Base-by-base conservation (phyloP, 31 red algal species). In the Endocladia muricata region DNA sequence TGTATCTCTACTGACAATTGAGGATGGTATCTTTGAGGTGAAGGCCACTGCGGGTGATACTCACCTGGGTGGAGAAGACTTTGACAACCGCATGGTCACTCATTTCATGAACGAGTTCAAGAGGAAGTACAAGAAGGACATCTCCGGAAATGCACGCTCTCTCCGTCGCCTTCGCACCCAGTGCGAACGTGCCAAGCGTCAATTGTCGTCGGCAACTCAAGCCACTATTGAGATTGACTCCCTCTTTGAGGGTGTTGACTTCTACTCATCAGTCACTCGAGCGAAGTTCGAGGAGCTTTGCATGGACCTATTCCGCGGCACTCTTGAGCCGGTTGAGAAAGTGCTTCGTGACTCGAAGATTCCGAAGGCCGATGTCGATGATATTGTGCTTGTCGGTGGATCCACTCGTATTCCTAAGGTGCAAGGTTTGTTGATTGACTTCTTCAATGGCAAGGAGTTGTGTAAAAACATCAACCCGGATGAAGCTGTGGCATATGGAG, bases 21-120 rank as follows among this genome's bases (percentile, higher is more conserved):
- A 99, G 43, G 91, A 95, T 75, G 97, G 97, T 77, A 91, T 99
- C 54, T 99, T 99, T 63, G 97, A 99, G 76, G 97, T 99, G 76
- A 90, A 91, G 74, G 93, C 97, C 15, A 95, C 93, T 21, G 86
- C 93, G 29, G 97, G 97, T 25, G 89, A 99, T 62, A 96, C 97
- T 47, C 97, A 99, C 79, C 76, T 99, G 41, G 97, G 97, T 51
- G 97, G 97, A 81, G 97, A 99, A 65, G 97, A 99, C 78, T 99
- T 99, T 89, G 97, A 99, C 55, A 90, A 95, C 73, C 82, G 93
- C 61, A 81, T 99, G 78, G 93, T 99, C 48, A 91, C 86, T 42
- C 83, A 96, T 68, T 99, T 96, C 62, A 79, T 94, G 44, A 75
- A 70, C 54, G 85, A 95, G 55, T 99, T 99, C 77, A 95, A 95